Percentiles rank a stretch among this genome's conserved stretches.
Conservation (phyloP, 768 basidiomycete genomes). For the Mycena alexandri region DNA sequence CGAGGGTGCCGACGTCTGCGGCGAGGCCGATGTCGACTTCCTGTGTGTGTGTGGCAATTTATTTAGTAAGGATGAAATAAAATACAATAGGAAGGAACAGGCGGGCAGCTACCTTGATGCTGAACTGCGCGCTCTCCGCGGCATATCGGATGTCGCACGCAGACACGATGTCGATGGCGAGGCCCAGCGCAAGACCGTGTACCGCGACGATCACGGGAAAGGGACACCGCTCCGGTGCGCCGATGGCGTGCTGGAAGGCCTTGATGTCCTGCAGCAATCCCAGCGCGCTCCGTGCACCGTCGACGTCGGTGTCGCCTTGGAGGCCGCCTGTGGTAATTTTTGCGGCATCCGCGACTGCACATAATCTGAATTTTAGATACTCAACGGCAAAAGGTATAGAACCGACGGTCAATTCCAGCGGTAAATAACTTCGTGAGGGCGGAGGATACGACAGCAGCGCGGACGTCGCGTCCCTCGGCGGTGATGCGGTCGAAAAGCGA, state of each 20-base stretch:
- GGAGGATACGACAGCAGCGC: slow-evolving; percentile 69
- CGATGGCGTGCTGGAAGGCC: slow-evolving; percentile 67
- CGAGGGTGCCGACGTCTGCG: slow-evolving; percentile 89
- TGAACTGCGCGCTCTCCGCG: slow-evolving; percentile 59
- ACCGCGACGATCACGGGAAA: slow-evolving; percentile 76
- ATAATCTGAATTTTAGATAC: slow-evolving; percentile 8
- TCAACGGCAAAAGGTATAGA: not conserved
- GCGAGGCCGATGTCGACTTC: slow-evolving; percentile 91
- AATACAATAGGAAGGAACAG: not conserved
- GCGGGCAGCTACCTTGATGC: slow-evolving; percentile 61
- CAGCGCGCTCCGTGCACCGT: slow-evolving; percentile 57
- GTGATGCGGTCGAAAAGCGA: slow-evolving; percentile 59
- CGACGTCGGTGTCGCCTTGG: slow-evolving; percentile 29
- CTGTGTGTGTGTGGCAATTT: slow-evolving; percentile 49
- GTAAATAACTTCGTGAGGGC: slow-evolving; percentile 67
- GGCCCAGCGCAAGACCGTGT: slow-evolving; percentile 68
- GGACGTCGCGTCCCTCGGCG: slow-evolving; percentile 53
- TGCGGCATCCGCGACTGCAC: slow-evolving; percentile 27
- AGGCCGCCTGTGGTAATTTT: slow-evolving; percentile 27
- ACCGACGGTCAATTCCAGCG: slow-evolving; percentile 72
- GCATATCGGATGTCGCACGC: slow-evolving; percentile 74
- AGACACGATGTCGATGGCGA: slow-evolving; percentile 68
- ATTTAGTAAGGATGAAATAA: no score
- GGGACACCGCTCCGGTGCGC: slow-evolving; percentile 62
- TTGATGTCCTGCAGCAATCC: slow-evolving; percentile 50